phyloP scores from a whole-genome alignment of 2,329 filamentous ascomycete genomes.

The Hypoxylon sp. region DNA sequence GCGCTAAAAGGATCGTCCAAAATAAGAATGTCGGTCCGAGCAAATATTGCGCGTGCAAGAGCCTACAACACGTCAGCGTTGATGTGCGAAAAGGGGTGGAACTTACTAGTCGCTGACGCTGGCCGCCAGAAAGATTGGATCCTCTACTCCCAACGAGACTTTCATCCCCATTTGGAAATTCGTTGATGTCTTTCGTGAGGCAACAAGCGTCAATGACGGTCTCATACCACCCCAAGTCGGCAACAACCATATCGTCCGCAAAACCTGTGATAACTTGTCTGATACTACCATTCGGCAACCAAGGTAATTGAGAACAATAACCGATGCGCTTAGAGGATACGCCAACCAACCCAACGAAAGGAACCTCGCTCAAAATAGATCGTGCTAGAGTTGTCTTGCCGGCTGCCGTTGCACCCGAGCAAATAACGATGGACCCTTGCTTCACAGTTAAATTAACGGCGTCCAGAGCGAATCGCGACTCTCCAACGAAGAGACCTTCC shows the following conservation, averaged over 20 bases:
- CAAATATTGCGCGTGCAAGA: slow-evolving; percentile 57
- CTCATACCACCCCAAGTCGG: slow-evolving; percentile 52
- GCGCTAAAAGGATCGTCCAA: slow-evolving; percentile 58
- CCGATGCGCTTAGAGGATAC: slow-evolving; percentile 51
- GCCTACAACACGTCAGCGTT: slow-evolving; percentile 49
- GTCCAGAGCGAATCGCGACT: slow-evolving; percentile 40
- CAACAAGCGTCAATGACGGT: slow-evolving; percentile 50
- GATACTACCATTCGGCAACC: slow-evolving; percentile 57
- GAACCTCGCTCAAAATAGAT: slow-evolving; percentile 42
- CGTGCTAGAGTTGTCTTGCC: slow-evolving; percentile 51
- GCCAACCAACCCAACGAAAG: slow-evolving; percentile 47
- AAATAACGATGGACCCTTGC: slow-evolving; percentile 47
- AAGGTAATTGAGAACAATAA: slow-evolving; percentile 58
- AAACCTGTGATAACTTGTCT: slow-evolving; percentile 52
- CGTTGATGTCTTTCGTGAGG: slow-evolving; percentile 46
- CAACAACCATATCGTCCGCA: slow-evolving; percentile 23
- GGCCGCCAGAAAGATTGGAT: slow-evolving; percentile 52
- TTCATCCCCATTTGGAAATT: slow-evolving; percentile 44
- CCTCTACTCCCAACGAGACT: slow-evolving; percentile 45
- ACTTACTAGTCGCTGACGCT: slow-evolving; percentile 52
- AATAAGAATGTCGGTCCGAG: slow-evolving; percentile 50
- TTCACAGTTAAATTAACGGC: slow-evolving; percentile 47
- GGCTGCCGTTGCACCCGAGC: slow-evolving; percentile 49
- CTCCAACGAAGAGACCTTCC: slow-evolving; percentile 30
- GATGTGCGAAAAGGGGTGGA: too few species aligned